Base-by-base conservation (phyloP, 2,329 filamentous ascomycete genomes). In the Diaporthe longicolla region DNA sequence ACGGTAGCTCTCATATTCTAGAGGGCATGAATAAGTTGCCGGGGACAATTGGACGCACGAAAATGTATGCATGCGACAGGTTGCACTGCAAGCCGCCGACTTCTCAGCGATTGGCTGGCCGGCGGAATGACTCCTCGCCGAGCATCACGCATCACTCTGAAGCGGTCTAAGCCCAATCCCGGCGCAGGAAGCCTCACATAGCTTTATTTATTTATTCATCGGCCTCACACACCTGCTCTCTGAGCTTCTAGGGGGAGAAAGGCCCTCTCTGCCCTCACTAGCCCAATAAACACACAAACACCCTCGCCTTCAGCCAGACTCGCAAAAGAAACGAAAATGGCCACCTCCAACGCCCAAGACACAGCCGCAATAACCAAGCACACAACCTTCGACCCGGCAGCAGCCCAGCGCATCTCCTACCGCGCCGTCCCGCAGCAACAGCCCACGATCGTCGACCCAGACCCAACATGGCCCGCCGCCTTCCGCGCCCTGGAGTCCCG, bases 61-160 rank as follows among this genome's bases (percentile, higher is more conserved):
- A 35, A 5, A 6, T 6, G 26, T 37, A 32, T 32, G 4, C 29
- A 10, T 37, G 57, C n/a, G 57, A 40, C 35, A 48, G 43, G 43
- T 48, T 48, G 7, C 9, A 35, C 29, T 21, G 55, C 29, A 59
- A 32, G 29, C 29, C 29, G 21, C 55, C 21, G 32, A 15, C 32
- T 15, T 59, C 4, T n/a, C 13, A 11, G 48, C n/a, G 29, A 35
- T 35, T 57, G 54, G 29, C 17, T n/a, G 21, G 43, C 26, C 61
- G 45, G 45, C 15, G 63, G 24, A 21, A 52, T 54, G 63, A 54
- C 45, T 40, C 48, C 48, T 54, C 63, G 63, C 48, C 63, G 63
- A 54, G 17, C 63, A 40, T 66, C 29, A 19, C 61, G 61, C 6
- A 50, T 24, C 9, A 50, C 26, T 11, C 29, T 10, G 1, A 63